phyloP scores from a whole-genome alignment of 805 yeast species.

The Ogataea methanolica region DNA sequence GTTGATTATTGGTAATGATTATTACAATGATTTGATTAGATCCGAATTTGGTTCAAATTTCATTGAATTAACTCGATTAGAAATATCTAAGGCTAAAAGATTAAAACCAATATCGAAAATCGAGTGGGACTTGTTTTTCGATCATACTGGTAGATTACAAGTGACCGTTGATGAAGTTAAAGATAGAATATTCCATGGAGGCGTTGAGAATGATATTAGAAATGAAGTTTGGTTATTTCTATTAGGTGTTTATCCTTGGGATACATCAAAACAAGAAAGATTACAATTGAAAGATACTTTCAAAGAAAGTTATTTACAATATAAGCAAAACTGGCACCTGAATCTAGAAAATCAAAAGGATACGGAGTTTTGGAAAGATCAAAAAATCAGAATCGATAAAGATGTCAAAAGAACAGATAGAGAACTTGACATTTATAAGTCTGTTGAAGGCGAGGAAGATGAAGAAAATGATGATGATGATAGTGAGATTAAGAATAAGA shows the following conservation, averaged over 20 bases:
- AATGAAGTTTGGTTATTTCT: conserved; percentile 82
- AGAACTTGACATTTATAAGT: conserved; percentile 56
- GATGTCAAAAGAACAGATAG: conserved; percentile 93
- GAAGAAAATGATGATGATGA: conserved; percentile 51
- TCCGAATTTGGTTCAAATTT: conserved; percentile 56
- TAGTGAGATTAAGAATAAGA: conserved; percentile 67
- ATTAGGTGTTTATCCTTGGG: conserved; percentile 86
- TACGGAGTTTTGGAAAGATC: conserved; percentile 83
- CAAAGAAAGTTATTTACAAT: conserved; percentile 43
- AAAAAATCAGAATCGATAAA: conserved; percentile 83
- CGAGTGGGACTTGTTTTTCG: conserved; percentile 87
- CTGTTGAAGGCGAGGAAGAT: conserved; percentile 25
- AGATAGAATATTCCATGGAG: conserved; percentile 87
- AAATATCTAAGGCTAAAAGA: conserved; percentile 58
- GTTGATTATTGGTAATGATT: conserved; percentile 52
- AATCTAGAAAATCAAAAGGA: conserved; percentile 44
- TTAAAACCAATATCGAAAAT: conserved; percentile 57
- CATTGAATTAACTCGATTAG: conserved; percentile 51
- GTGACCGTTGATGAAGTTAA: conserved; percentile 77
- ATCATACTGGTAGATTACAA: conserved; percentile 65
- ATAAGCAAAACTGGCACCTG: conserved; percentile 70
- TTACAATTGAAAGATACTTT: conserved; percentile 51
- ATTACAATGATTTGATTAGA: conserved; percentile 49
- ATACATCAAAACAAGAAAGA: conserved; percentile 67
- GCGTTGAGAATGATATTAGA: conserved; percentile 56